Base-by-base conservation (phyloP, 345 rosid genomes). In the Melaleuca quinquenervia region DNA sequence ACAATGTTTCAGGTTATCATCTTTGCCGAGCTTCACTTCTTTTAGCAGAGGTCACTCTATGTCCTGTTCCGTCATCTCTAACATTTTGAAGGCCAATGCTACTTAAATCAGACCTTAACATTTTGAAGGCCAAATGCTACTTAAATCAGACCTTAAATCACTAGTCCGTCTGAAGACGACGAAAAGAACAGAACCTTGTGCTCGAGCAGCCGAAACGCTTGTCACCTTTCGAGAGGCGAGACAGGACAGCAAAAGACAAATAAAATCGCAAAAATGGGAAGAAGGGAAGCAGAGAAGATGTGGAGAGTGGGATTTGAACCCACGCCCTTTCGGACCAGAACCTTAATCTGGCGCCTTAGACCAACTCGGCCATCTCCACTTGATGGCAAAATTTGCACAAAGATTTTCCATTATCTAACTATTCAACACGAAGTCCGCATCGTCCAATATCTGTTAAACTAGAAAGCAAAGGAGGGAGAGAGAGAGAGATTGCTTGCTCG, bases 271-370 rank as follows among this genome's bases (percentile, higher is more conserved):
- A 70, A 70, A 45, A 12, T 7, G 49, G 3, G 10, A 12, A 10
- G 11, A 76, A 3, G 27, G 6, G 50, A 27, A 2, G 7, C 10
- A 3, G 36, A 82, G 1, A 44, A 3, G 11, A 3, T 92, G 98
- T 97, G 91, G 95, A 95, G 93, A 93, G 95, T 95, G 98, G 96
- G 97, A 94, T 97, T 97, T 92, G 95, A 95, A 97, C 96, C 97
- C 96, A 94, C 96, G 96, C 94, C 96, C 96, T 95, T 94, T 95
- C 98, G 96, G 96, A 98, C 98, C 96, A 95, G 98, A 94, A 95
- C 99, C 99, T 94, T 94, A 95, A 96, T 94, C 98, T 94, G 96
- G 96, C 98, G 97, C 98, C 99, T 95, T 94, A 93, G 95, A 94
- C 99, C 97, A 95, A 97, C 98, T 94, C 98, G 95, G 98, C 98